Conservation (phyloP, 768 basidiomycete species). For the Termitomyces sp. region DNA sequence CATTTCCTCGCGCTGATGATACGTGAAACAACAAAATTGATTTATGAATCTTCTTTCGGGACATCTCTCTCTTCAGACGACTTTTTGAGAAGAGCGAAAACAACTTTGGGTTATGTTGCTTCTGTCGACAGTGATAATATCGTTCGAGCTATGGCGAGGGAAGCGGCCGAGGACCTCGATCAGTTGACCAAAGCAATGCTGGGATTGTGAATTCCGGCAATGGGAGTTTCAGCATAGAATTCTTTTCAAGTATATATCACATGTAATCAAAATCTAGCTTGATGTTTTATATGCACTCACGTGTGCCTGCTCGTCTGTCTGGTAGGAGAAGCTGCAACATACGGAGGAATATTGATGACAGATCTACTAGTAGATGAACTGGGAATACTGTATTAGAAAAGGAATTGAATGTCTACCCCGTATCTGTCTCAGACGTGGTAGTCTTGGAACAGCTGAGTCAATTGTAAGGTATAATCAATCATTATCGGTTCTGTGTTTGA, state of each 20-base stretch:
- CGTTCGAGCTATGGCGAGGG: constrained; percentile 74
- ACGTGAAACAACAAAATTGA: constrained; percentile 49
- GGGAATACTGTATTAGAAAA: too few relatives aligned
- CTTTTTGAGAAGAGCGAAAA: constrained; percentile 46
- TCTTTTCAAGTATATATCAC: neutral
- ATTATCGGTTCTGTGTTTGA: constrained; percentile 49
- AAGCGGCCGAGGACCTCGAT: constrained; percentile 54
- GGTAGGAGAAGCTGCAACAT: neutral
- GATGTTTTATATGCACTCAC: too few relatives aligned
- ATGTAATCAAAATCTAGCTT: neutral
- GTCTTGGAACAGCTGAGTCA: constrained; percentile 77
- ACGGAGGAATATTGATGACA: neutral
- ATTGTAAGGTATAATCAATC: constrained; percentile 53
- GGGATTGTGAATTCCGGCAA: constrained; percentile 23
- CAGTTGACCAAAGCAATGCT: constrained; percentile 46
- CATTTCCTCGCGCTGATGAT: constrained; percentile 74
- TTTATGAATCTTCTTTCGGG: constrained; percentile 40
- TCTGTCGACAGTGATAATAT: constrained; percentile 69
- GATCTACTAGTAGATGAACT: too few relatives aligned
- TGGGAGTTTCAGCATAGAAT: neutral
- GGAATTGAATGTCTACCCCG: constrained; percentile 74
- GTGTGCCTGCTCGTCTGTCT: neutral
- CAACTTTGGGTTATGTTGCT: constrained; percentile 66
- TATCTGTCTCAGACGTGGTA: constrained; percentile 88
- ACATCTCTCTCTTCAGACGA: constrained; percentile 28